Evolutionary conservation across 371 early-diverging fungal species (phyloP).

Genomic region (Actinomortierella ambigua): DNA sequence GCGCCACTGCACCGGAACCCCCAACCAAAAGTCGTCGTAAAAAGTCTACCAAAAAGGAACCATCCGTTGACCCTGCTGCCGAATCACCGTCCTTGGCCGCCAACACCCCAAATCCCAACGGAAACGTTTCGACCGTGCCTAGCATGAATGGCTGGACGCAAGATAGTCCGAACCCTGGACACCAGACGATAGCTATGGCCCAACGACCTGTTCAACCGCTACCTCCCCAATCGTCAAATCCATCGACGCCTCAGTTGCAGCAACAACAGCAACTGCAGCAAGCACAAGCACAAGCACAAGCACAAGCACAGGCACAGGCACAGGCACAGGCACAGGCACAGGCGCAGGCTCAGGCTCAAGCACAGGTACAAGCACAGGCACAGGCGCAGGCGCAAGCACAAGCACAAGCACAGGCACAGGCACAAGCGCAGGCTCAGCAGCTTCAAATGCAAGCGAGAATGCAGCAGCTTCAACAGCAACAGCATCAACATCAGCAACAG

Average conservation of each 20-base stretch:
- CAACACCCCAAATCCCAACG: conserved; percentile 11
- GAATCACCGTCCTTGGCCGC: conserved; percentile 9
- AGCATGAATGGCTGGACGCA: conserved; percentile 17
- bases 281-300: not conserved
- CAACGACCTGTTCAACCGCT: not conserved
- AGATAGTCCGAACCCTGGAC: conserved; percentile 19
- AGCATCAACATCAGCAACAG: conserved; percentile 19
- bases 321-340: conserved; percentile 5
- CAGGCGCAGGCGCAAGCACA: conserved; percentile 11
- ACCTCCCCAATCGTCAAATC: not conserved
- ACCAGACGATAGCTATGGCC: conserved; percentile 14
- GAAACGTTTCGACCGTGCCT: conserved; percentile 6
- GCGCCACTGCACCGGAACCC: conserved; percentile 11
- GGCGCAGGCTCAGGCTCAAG: too few species aligned
- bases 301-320: not conserved
- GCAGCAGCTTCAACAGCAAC: conserved; percentile 14
- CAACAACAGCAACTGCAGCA: conserved; percentile 5
- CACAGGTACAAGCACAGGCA: conserved; percentile 5
- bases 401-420: too few species aligned
- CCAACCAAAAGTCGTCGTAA: conserved; percentile 26
- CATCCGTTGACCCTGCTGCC: conserved; percentile 21
- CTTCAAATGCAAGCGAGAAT: too few species aligned
- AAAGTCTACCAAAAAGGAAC: conserved; percentile 31
- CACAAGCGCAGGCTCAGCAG: too few species aligned
- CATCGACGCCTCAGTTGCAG: not conserved